Evolutionary conservation across 345 rosid species (phyloP), one percentile per base, ranked within the genome.

Genomic region (Boechera retrofracta): DNA sequence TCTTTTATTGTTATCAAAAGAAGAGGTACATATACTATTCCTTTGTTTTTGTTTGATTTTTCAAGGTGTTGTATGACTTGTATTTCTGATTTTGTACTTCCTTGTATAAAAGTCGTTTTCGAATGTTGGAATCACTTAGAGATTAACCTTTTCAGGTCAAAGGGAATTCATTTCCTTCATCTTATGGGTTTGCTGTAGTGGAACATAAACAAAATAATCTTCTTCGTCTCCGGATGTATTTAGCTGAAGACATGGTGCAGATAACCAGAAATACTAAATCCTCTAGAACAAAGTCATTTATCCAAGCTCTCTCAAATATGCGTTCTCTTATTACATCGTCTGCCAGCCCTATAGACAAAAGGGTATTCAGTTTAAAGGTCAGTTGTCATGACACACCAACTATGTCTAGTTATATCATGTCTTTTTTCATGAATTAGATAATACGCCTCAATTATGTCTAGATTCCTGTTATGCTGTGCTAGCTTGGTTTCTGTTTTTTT

Each of bases 141-240:
- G 41, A 11, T 76, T 31, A 7, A 58, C 10, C 35, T 31, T 69
- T 86, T 42, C 92, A 91, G 98, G 79, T 90, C 75, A 81, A 87
- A 75, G 93, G 62, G 72, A 35, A 29, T 57, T 72, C 74, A 2
- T 79, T 74, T 74, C 97, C 98, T n/a, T 78, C 82, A 64, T 81
- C 89, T 15, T 88, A 88, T 81, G 98, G 91, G 33, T 94, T 92
- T 86, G 99, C 98, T 45, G 65, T 92, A 69, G 99, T 94, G 83
- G 98, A 94, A 79, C 86, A 89, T 59, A 87, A 81, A 52, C 87
- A 87, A 68, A 80, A 66, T 39, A 77, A 61, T 69, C 78, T 74
- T 73, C 89, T 90, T 85, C 86, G 89, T 73, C 98, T 94, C 64
- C 86, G 92, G 77, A 92, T 92, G 98, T 89, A 79, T 86, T 83